A percentile compares a stretch with the other conserved stretches of the same genome.
These are phyloP conservation scores for Neurospora sp. DNA, from an alignment of 495 filamentous ascomycete species.

Conservation along the genomic window DNA sequence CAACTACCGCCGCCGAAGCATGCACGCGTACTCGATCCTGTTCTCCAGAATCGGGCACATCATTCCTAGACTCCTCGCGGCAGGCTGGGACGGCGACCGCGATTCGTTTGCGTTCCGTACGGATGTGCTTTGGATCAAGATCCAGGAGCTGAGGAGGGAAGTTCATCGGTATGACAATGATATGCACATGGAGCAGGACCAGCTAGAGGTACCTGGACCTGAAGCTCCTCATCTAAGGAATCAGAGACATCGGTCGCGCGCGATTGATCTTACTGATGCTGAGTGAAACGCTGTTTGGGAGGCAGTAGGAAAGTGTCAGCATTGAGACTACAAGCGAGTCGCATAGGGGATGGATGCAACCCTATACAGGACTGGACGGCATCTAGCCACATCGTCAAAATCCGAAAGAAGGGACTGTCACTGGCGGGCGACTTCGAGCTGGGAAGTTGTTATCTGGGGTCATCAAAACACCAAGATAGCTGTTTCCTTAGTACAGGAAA, in stretches of 20 bases:
- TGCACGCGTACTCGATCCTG: neutral
- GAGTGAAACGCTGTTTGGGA: neutral
- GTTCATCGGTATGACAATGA: no score
- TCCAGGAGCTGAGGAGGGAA: neutral
- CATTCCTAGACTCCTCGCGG: neutral
- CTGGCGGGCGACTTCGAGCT: no score
- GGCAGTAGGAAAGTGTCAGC: neutral
- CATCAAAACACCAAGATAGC: no score
- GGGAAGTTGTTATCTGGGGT: no score
- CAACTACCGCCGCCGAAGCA: neutral
- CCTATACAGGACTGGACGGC: neutral
- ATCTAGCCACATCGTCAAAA: no score
- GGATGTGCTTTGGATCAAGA: neutral
- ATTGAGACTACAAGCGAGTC: neutral
- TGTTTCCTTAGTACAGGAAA: no score
- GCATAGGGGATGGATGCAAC: neutral
- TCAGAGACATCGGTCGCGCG: neutral
- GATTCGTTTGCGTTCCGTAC: neutral
- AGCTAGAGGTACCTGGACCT: no score
- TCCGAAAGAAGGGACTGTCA: no score
- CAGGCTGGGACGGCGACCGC: neutral
- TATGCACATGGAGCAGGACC: no score
- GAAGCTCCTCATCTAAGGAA: neutral
- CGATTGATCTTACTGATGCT: neutral
- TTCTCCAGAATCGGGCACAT: neutral